phyloP scores from a whole-genome alignment of 192 early-diverging fungal genomes.

The Piromyces finnis region DNA sequence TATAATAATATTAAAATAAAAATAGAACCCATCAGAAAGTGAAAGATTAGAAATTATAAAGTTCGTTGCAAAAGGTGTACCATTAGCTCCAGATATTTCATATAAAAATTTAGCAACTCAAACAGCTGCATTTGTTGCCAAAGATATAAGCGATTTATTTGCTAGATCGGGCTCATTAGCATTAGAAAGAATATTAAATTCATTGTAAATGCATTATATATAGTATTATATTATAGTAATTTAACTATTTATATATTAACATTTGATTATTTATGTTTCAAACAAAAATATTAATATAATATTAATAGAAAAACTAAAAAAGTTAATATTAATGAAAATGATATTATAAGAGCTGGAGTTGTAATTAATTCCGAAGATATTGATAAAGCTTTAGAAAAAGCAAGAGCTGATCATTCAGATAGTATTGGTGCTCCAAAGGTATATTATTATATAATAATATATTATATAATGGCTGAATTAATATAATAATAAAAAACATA shows the following conservation, averaged over 20 bases:
- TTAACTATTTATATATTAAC: too few relatives aligned
- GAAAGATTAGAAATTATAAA: slow-evolving; percentile 32
- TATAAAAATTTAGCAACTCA: slow-evolving; percentile 61
- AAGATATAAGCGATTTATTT: slow-evolving; percentile 64
- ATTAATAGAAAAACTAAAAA: slow-evolving; percentile 9
- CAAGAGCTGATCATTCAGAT: slow-evolving; percentile 68
- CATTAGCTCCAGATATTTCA: slow-evolving; percentile 60
- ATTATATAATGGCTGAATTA: too few relatives aligned
- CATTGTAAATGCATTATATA: slow-evolving; percentile 4
- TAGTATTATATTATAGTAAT: too few relatives aligned
- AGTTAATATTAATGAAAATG: slow-evolving; percentile 15
- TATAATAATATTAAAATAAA: slow-evolving; percentile 3
- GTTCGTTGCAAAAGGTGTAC: slow-evolving; percentile 25
- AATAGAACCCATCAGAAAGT: slow-evolving; percentile 16
- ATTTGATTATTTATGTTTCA: too few relatives aligned
- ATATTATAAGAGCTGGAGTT: slow-evolving; percentile 50
- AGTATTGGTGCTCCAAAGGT: slow-evolving; percentile 86
- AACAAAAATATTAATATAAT: background rate
- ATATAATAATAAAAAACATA: background rate
- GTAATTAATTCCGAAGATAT: slow-evolving; percentile 63
- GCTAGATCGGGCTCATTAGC: slow-evolving; percentile 34
- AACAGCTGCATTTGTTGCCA: slow-evolving; percentile 76
- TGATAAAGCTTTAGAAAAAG: slow-evolving; percentile 54
- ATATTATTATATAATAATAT: too few relatives aligned
- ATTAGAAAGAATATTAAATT: slow-evolving; percentile 5